Evolutionary conservation across 176 grass and related monocot species (phyloP), one percentile per base, ranked within the genome.

Genomic region (Raddia distichophylla): DNA sequence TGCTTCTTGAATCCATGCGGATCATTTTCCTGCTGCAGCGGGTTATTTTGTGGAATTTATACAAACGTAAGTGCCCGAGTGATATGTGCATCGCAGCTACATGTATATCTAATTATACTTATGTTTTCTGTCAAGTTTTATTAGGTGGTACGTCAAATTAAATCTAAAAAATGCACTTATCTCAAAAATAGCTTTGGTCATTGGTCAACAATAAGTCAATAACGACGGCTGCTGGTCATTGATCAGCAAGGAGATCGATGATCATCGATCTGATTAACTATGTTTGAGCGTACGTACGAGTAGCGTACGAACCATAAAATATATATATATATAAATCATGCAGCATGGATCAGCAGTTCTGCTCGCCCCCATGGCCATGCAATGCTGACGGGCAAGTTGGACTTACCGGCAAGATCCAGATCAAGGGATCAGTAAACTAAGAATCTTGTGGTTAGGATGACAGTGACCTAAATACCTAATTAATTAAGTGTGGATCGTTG

Each of bases 211-310:
- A 54, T 64, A 14, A 27, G 27, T 27, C 27, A 27, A n/a, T n/a
- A n/a, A 22, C 13, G 51, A 67, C 50, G 53, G 13, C n/a, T 14
- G 32, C 9, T 43, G 69, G 70, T 86, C 84, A 37, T 33, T 54
- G 77, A 86, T 42, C 61, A 22, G 7, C 68, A 82, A 40, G 37
- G 37, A 5, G 37, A 5, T 40, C 4, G 44, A 72, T 55, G 5
- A 57, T 35, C 50, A 7, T 27, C 27, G 27, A 27, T 1, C 58
- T 44, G 15, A 15, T 65, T 65, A 64, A 56, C 2, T 2, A 47
- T 13, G 42, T 13, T 46, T n/a, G 42, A 6, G 15, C 7, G 40
- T 40, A 8, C 16, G 19, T 27, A 27, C 27, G 27, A 27, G 27
- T 1, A 5, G 15, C 5, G 40, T 40, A 8, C 16, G 19, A 59